phyloP scores from a whole-genome alignment of 805 yeast genomes.

The Candida pini region DNA sequence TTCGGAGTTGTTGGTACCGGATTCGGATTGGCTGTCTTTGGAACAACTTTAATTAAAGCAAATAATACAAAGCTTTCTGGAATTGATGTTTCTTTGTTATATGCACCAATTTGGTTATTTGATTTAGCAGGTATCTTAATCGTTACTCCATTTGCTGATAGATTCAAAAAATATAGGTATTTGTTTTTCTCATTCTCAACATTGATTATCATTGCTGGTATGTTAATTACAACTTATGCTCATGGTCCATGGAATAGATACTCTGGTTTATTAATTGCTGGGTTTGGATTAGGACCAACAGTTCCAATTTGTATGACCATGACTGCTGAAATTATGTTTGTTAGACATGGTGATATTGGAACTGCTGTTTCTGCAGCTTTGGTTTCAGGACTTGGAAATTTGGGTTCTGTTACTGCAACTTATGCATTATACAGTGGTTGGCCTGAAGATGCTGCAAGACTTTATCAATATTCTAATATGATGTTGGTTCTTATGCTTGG shows the following conservation, averaged over 20 bases:
- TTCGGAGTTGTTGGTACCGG: slow-evolving; percentile 95
- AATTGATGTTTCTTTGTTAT: slow-evolving; percentile 65
- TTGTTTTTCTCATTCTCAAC: slow-evolving; percentile 58
- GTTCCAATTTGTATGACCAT: slow-evolving; percentile 85
- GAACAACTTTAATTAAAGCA: slow-evolving; percentile 65
- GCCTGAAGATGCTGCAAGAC: slow-evolving; percentile 66
- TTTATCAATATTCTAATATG: slow-evolving; percentile 72
- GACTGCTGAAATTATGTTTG: slow-evolving; percentile 69
- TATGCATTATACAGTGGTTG: slow-evolving; percentile 84
- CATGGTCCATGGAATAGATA: slow-evolving; percentile 68
- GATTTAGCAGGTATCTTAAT: slow-evolving; percentile 70
- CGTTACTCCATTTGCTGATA: slow-evolving; percentile 78
- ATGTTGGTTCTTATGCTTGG: slow-evolving; percentile 77
- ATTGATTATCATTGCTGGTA: slow-evolving; percentile 64
- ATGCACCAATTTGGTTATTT: slow-evolving; percentile 89
- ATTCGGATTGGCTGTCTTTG: slow-evolving; percentile 78
- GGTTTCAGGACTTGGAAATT: slow-evolving; percentile 80
- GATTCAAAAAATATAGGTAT: slow-evolving; percentile 52
- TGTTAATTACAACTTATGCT: slow-evolving; percentile 74
- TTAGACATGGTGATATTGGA: slow-evolving; percentile 77
- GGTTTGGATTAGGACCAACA: slow-evolving; percentile 87
- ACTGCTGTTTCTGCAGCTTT: slow-evolving; percentile 77
- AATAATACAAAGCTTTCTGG: slow-evolving; percentile 60
- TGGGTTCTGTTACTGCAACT: slow-evolving; percentile 81
- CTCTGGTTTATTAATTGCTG: slow-evolving; percentile 76